phyloP scores from a whole-genome alignment of 495 filamentous ascomycete genomes.

The Penicillium malachiteum region DNA sequence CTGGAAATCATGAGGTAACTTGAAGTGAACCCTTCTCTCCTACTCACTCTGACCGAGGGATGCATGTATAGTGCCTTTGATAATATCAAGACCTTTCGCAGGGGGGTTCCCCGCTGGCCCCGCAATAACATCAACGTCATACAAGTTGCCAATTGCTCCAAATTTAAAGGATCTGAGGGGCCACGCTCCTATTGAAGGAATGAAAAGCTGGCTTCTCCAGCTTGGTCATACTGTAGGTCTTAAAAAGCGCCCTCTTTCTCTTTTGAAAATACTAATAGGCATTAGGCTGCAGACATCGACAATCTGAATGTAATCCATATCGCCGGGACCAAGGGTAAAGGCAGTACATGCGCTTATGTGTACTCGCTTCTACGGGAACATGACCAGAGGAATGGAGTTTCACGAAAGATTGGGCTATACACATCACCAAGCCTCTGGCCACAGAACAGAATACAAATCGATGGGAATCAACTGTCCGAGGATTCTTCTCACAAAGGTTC shows the following conservation, averaged over 20 bases:
- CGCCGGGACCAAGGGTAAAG: slow-evolving; percentile 84
- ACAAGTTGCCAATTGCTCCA: neutral
- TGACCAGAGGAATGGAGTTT: slow-evolving; percentile 30
- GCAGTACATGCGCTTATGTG: slow-evolving; percentile 36
- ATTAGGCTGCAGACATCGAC: slow-evolving; percentile 28
- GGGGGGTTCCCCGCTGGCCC: neutral
- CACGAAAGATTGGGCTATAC: slow-evolving; percentile 63
- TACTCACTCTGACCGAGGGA: no score
- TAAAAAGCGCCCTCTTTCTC: neutral
- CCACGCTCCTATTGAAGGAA: slow-evolving; percentile 21
- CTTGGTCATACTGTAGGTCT: slow-evolving; percentile 30
- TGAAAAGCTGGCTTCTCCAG: slow-evolving; percentile 27
- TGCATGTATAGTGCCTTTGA: neutral
- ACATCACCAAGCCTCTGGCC: slow-evolving; percentile 68
- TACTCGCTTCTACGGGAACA: slow-evolving; percentile 44
- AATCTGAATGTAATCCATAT: slow-evolving; percentile 61
- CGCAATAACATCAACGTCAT: neutral
- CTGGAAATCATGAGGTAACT: no score
- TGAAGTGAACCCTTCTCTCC: no score
- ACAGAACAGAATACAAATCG: slow-evolving; percentile 64
- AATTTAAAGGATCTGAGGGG: neutral
- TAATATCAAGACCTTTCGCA: neutral
- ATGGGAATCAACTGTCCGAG: slow-evolving; percentile 50
- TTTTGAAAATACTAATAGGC: neutral
- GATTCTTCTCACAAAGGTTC: slow-evolving; percentile 60